These are phyloP conservation scores for Delphinella strobiligena DNA, from an alignment of 2,329 filamentous ascomycete genomes.

Conservation along the genomic window DNA sequence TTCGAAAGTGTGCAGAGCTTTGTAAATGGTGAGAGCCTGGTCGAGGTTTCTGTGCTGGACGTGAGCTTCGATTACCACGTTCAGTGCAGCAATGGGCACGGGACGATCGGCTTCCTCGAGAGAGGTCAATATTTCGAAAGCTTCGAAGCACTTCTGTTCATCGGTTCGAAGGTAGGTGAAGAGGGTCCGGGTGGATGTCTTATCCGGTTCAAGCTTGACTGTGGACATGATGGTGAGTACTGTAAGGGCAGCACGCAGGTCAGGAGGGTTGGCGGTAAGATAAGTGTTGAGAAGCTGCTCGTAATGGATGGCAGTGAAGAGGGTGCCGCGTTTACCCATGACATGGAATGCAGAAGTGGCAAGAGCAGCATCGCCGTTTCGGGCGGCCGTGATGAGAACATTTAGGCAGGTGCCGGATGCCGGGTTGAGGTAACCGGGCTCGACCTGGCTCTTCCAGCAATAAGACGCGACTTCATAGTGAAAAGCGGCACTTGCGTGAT, in stretches of 20 bases:
- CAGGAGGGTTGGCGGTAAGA: slow-evolving; percentile 35
- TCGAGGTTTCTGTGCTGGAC: slow-evolving; percentile 32
- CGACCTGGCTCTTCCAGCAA: slow-evolving; percentile 59
- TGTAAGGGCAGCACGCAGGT: slow-evolving; percentile 55
- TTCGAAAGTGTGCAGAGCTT: slow-evolving; percentile 39
- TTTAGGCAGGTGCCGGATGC: slow-evolving; percentile 54
- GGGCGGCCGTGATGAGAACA: slow-evolving; percentile 60
- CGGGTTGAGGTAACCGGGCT: slow-evolving; percentile 46
- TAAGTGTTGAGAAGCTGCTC: slow-evolving; percentile 68
- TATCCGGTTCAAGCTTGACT: slow-evolving; percentile 45
- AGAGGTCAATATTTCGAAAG: slow-evolving; percentile 44
- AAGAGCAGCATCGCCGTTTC: slow-evolving; percentile 53
- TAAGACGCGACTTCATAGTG: slow-evolving; percentile 53
- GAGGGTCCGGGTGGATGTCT: slow-evolving; percentile 52
- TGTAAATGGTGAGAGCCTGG: slow-evolving; percentile 48
- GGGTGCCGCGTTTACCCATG: slow-evolving; percentile 45
- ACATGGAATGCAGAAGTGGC: slow-evolving; percentile 60
- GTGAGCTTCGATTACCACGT: slow-evolving; percentile 42
- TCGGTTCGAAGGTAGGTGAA: slow-evolving; percentile 42
- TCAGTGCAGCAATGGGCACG: slow-evolving; percentile 40
- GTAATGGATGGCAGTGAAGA: slow-evolving; percentile 59
- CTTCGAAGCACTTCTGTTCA: slow-evolving; percentile 34
- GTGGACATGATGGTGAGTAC: slow-evolving; percentile 63
- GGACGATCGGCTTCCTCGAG: slow-evolving; percentile 38
- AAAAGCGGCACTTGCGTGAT: slow-evolving; percentile 50